Evolutionary conservation across 305 asterid species (phyloP).

Genomic region (Stenogyne calaminthoides): DNA sequence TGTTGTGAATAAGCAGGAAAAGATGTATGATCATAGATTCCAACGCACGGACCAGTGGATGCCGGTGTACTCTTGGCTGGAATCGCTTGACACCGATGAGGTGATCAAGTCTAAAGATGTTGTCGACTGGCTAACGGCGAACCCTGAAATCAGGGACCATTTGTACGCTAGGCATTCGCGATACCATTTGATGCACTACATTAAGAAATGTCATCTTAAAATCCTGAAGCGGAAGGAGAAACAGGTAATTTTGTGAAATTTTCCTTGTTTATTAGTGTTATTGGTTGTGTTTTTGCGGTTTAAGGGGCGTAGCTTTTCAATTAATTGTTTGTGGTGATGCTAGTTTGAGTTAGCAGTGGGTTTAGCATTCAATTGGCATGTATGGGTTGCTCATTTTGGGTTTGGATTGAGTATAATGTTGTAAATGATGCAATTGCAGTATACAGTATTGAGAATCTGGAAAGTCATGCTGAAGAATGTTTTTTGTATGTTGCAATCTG

Average conservation of each 20-base stretch:
- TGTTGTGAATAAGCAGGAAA: slow-evolving; percentile 31
- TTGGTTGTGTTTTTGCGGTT: background rate
- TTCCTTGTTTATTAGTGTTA: background rate
- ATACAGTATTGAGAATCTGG: background rate
- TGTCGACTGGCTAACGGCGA: slow-evolving; percentile 79
- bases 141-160: slow-evolving; percentile 75
- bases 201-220: slow-evolving; percentile 92
- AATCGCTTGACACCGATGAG: slow-evolving; percentile 78
- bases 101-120: slow-evolving; percentile 80
- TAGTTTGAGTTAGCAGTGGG: background rate
- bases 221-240: slow-evolving; percentile 83
- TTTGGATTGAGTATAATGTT: slow-evolving; percentile 3
- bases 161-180: slow-evolving; percentile 86
- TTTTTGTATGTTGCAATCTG: background rate
- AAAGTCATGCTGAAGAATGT: background rate
- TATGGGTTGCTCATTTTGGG: background rate
- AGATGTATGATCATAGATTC: slow-evolving; percentile 73
- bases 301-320: background rate
- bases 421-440: background rate
- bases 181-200: slow-evolving; percentile 92
- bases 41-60: slow-evolving; percentile 96
- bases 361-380: background rate
- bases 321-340: background rate
- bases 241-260: slow-evolving; percentile 35
- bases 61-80: slow-evolving; percentile 94